A percentile compares a stretch with the other conserved stretches of the same genome.
phyloP scores from a whole-genome alignment of 805 yeast genomes.

The Hanseniaspora nectarophila region DNA sequence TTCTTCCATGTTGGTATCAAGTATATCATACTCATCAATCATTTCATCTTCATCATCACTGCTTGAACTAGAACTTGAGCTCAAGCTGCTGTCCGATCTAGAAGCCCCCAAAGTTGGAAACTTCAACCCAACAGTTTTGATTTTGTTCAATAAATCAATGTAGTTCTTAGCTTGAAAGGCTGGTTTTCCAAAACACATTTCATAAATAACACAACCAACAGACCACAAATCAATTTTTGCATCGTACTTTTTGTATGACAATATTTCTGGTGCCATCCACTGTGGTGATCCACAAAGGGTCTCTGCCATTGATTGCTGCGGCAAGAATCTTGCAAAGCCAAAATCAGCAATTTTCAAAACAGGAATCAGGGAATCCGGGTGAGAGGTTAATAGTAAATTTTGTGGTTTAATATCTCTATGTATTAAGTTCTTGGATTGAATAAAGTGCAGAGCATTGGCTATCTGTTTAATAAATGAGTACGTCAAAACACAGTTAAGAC shows the following conservation, averaged over 20 bases:
- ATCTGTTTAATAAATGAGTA: constrained; percentile 79
- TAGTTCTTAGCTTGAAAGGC: constrained; percentile 92
- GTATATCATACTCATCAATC: neutral
- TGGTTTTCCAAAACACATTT: constrained; percentile 92
- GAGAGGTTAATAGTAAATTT: constrained; percentile 56
- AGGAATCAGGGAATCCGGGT: constrained; percentile 36
- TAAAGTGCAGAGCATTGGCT: constrained; percentile 68
- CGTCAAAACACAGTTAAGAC: constrained; percentile 67
- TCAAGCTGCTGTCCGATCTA: neutral
- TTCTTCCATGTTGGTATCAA: constrained; percentile 34
- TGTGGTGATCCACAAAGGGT: constrained; percentile 95
- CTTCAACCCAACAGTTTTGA: constrained; percentile 66
- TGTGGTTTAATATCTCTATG: constrained; percentile 92
- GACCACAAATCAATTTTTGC: constrained; percentile 98
- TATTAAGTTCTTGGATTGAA: constrained; percentile 72
- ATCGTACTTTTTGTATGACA: constrained; percentile 86
- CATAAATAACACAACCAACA: constrained; percentile 90
- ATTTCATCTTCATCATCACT: constrained; percentile 5
- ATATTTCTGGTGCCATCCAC: constrained; percentile 97
- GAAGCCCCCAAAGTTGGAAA: constrained; percentile 44
- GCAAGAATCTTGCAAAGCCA: constrained; percentile 92
- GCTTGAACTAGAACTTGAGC: neutral
- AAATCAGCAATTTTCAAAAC: constrained; percentile 89
- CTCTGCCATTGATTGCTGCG: constrained; percentile 88
- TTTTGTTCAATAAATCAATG: constrained; percentile 73